phyloP scores from a whole-genome alignment of 169 alveolate species.

The Ichthyophthirius multifiliis region DNA sequence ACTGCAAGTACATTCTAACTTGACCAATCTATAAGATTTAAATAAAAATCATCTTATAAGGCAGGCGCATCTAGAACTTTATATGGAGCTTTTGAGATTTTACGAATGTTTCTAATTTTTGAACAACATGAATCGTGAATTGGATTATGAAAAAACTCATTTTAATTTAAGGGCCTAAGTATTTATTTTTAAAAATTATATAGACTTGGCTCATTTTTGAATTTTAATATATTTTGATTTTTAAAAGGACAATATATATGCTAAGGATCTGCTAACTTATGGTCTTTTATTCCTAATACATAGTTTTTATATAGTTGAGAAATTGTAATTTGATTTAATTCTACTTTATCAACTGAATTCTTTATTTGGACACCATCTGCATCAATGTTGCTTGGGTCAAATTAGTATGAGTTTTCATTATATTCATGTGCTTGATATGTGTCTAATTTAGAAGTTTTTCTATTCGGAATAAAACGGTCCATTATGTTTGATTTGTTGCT shows the following conservation, averaged over 20 bases:
- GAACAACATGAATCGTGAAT: not conserved
- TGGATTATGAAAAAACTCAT: too few relatives aligned
- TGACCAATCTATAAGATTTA: slow-evolving; percentile 89
- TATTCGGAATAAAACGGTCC: not conserved
- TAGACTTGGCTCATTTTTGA: not conserved
- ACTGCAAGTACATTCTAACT: slow-evolving; percentile 85
- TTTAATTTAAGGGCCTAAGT: too few relatives aligned
- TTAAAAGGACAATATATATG: too few relatives aligned
- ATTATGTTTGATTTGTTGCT: too few relatives aligned
- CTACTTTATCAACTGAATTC: not conserved
- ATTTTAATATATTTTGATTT: not conserved
- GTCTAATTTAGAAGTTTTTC: not conserved
- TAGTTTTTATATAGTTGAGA: not conserved
- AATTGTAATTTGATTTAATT: not conserved
- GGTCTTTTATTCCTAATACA: not conserved
- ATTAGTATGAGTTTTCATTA: not conserved
- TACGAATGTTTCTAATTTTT: slow-evolving; percentile 37
- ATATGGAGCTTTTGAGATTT: slow-evolving; percentile 80
- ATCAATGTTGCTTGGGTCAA: not conserved
- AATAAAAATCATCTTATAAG: slow-evolving; percentile 91
- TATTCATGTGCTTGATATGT: not conserved
- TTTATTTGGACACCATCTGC: not conserved
- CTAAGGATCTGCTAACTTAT: not conserved
- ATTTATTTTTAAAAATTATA: not conserved
- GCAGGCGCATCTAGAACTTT: slow-evolving; percentile 92